phyloP scores from a whole-genome alignment of 2,329 filamentous ascomycete species.

The Colletotrichum costaricense region DNA sequence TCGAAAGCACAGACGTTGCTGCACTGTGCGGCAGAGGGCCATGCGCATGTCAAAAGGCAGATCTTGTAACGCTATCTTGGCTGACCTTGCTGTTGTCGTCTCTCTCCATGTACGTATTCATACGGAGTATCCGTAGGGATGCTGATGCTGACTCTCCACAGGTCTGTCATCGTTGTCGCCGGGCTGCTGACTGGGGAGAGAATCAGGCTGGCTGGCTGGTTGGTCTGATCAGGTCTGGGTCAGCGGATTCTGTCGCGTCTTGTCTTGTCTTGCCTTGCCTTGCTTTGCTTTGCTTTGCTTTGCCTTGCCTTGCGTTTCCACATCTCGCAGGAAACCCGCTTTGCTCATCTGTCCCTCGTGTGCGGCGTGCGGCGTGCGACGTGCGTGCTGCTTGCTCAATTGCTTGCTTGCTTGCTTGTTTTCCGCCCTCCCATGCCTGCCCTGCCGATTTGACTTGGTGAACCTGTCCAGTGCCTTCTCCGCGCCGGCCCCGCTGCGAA shows the following conservation, averaged over 20 bases:
- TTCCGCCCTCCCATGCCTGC: neutral
- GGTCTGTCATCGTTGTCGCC: neutral
- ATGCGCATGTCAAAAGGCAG: slow-evolving; percentile 35
- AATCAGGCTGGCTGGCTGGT: neutral
- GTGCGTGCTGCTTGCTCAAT: neutral
- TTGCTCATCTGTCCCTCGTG: neutral
- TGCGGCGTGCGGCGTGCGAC: neutral
- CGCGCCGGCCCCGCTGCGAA: slow-evolving; percentile 9
- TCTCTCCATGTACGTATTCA: neutral
- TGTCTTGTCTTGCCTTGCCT: neutral
- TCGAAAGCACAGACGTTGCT: slow-evolving; percentile 32
- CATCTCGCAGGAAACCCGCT: neutral
- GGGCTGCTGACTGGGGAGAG: neutral
- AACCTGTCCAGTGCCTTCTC: slow-evolving; percentile 1
- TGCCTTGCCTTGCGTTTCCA: neutral
- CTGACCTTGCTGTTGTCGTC: slow-evolving; percentile 9
- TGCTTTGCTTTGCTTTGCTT: neutral
- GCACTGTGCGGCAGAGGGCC: slow-evolving; percentile 36
- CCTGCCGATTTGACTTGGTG: neutral
- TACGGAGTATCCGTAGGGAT: neutral
- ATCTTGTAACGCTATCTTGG: slow-evolving; percentile 36
- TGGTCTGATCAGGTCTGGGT: neutral
- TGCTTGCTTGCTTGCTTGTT: neutral
- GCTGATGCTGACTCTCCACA: neutral
- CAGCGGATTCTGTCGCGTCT: neutral